These are phyloP conservation scores for Potentilla sterilis DNA, from an alignment of 306 rosid genomes.

Conservation along the genomic window DNA sequence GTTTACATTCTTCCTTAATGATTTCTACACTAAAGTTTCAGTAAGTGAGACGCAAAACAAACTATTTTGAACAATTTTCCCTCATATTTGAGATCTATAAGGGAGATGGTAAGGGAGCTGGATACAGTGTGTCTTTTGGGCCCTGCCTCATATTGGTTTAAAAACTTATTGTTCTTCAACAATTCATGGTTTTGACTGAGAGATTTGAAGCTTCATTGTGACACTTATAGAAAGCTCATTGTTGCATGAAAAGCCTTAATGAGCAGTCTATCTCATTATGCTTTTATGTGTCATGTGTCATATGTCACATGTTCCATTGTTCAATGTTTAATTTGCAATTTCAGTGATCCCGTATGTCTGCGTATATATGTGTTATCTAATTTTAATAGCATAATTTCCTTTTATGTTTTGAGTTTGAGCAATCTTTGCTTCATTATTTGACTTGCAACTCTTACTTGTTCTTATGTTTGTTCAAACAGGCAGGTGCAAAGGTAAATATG, in stretches of 20 bases:
- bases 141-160: background rate
- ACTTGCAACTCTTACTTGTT: constrained; percentile 19
- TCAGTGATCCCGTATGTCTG: background rate
- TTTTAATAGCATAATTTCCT: background rate
- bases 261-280: background rate
- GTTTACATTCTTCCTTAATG: constrained; percentile 37
- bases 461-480: constrained; percentile 43
- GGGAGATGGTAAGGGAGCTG: background rate
- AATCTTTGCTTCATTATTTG: background rate
- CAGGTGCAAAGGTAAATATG: constrained; percentile 81
- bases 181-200: background rate
- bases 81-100: background rate
- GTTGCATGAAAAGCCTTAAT: background rate
- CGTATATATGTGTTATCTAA: background rate
- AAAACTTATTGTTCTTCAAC: background rate
- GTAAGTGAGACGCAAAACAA: background rate
- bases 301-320: background rate
- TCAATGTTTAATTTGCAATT: background rate
- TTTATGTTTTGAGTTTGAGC: background rate
- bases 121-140: background rate
- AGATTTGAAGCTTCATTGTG: background rate
- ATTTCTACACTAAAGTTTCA: constrained; percentile 10
- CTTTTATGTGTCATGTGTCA: background rate
- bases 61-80: background rate
- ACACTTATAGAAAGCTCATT: background rate